Conservation (phyloP, 2,329 filamentous ascomycete genomes). For the Decorospora gaudefroyi region DNA sequence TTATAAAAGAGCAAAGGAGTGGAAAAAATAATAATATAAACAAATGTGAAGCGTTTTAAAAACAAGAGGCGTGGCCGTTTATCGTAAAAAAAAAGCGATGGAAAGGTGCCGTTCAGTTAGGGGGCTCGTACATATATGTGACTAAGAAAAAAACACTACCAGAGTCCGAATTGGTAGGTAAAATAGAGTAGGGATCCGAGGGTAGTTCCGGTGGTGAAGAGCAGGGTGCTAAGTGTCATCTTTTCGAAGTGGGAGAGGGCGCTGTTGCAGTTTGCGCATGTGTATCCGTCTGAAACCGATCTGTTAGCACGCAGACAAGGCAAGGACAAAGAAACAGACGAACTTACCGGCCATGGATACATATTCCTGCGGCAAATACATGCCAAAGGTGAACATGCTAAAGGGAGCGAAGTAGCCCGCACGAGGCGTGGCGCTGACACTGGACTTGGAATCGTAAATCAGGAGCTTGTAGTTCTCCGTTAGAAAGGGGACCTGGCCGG, state of each 20-base stretch:
- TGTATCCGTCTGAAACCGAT: conserved; percentile 49
- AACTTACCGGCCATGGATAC: conserved; percentile 56
- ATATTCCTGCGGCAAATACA: conserved; percentile 63
- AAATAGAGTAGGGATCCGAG: conserved; percentile 62
- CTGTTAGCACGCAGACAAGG: conserved; percentile 11
- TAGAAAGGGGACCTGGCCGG: conserved; percentile 53
- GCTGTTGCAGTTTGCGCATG: conserved; percentile 61
- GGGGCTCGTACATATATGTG: conserved; percentile 2
- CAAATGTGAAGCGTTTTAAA: no score
- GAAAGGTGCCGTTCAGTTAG: no score
- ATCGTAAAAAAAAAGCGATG: no score
- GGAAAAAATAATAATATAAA: no score
- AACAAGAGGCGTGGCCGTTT: no score
- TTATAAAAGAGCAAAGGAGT: no score
- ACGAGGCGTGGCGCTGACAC: conserved; percentile 56
- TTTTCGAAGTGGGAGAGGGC: conserved; percentile 59
- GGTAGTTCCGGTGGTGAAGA: conserved; percentile 61
- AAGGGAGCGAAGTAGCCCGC: conserved; percentile 61
- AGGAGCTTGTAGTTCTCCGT: conserved; percentile 66
- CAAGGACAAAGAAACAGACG: neutral
- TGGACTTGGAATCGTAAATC: conserved; percentile 63
- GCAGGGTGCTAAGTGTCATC: conserved; percentile 60
- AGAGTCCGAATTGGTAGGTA: conserved; percentile 52
- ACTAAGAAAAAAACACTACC: conserved; percentile 22
- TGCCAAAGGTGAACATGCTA: conserved; percentile 62